phyloP scores from a whole-genome alignment of 257 asterid genomes.

The Solanum commersonii region DNA sequence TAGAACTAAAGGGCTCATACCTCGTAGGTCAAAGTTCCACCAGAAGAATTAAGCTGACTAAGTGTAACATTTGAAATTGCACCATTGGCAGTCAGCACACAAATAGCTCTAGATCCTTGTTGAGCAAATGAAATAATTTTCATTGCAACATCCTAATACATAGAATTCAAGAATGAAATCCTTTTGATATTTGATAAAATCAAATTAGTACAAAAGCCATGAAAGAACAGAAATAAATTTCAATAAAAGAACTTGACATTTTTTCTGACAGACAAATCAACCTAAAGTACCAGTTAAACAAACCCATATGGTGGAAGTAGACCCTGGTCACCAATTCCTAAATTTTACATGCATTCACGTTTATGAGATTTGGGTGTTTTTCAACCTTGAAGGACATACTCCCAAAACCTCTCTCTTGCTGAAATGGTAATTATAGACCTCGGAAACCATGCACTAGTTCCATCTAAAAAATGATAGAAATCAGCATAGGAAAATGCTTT shows the following conservation, averaged over 20 bases:
- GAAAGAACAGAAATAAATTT: background rate
- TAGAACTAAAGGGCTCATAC: slow-evolving; percentile 15
- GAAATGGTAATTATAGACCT: background rate
- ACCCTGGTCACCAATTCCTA: background rate
- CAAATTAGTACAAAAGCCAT: background rate
- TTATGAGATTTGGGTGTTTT: background rate
- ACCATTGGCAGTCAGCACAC: slow-evolving; percentile 83
- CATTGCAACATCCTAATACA: slow-evolving; percentile 68
- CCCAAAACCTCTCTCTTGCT: background rate
- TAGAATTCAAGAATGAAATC: background rate
- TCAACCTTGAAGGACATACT: background rate
- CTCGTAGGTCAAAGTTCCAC: slow-evolving; percentile 92
- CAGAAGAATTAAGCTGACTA: slow-evolving; percentile 74
- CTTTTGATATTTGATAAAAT: background rate
- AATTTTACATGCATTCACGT: background rate
- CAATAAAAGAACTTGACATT: background rate
- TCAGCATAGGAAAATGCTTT: background rate
- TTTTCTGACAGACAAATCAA: background rate
- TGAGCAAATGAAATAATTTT: slow-evolving; percentile 83
- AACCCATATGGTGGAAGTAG: background rate
- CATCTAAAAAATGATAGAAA: background rate
- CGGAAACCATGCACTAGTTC: background rate
- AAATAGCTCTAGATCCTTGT: slow-evolving; percentile 77
- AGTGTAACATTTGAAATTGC: slow-evolving; percentile 78
- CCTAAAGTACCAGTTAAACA: background rate